These are phyloP conservation scores for Penicillium egyptiacum DNA, from an alignment of 495 filamentous ascomycete species.

Conservation along the genomic window DNA sequence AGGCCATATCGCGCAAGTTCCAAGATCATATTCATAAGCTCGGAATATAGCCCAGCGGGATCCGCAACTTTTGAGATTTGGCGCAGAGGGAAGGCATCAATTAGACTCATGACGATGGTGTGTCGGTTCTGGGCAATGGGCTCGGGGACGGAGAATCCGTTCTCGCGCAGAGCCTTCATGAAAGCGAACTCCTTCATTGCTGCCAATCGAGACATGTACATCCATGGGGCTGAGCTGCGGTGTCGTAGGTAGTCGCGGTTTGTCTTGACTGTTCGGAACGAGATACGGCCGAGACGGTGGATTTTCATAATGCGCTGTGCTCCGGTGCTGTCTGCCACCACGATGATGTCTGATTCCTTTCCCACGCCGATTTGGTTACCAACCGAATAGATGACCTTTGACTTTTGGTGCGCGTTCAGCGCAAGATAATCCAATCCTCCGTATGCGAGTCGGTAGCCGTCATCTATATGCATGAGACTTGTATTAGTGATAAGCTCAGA, in stretches of 20 bases:
- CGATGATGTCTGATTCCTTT: conserved; percentile 95
- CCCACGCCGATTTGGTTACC: conserved; percentile 95
- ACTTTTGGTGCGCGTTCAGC: conserved; percentile 80
- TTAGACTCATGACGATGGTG: conserved; percentile 89
- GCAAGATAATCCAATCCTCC: conserved; percentile 96
- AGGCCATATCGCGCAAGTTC: conserved; percentile 81
- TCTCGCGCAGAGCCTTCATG: conserved; percentile 79
- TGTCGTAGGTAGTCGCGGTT: conserved; percentile 95
- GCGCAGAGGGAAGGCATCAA: conserved; percentile 86
- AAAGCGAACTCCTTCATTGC: conserved; percentile 91
- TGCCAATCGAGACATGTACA: conserved; percentile 93
- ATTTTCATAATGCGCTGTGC: conserved; percentile 81
- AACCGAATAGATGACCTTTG: conserved; percentile 78
- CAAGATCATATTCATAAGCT: conserved; percentile 84
- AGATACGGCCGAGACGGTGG: conserved; percentile 91
- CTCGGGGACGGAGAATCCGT: conserved; percentile 85
- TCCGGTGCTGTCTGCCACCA: conserved; percentile 70
- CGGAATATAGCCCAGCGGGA: conserved; percentile 77
- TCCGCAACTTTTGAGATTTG: conserved; percentile 78
- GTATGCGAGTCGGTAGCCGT: conserved; percentile 96
- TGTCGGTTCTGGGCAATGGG: conserved; percentile 86
- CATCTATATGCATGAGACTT: conserved; percentile 51
- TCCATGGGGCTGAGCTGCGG: conserved; percentile 77
- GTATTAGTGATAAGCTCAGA: conserved; percentile 5
- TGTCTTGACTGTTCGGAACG: conserved; percentile 91